Conservation (phyloP, 2,329 filamentous ascomycete species). For the Lizonia empirigonia region DNA sequence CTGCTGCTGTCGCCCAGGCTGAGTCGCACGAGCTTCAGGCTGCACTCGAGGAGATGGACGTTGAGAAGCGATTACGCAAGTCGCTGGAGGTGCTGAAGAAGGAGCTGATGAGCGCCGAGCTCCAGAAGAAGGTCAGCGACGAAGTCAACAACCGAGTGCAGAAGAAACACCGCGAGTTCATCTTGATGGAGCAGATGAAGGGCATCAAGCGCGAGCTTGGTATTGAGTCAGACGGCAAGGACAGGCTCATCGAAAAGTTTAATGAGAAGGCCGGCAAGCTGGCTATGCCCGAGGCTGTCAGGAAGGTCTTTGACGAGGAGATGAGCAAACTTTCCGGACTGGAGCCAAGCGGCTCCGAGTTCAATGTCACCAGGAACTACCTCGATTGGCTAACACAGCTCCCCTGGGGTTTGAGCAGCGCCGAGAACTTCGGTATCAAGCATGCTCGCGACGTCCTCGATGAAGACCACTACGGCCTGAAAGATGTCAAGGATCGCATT, state of each 20-base stretch:
- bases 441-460: slow-evolving; percentile 90
- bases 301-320: slow-evolving; percentile 98
- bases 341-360: slow-evolving; percentile 94
- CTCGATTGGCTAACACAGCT: slow-evolving; percentile 98
- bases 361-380: slow-evolving; percentile 98
- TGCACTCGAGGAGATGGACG: slow-evolving; percentile 83
- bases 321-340: slow-evolving; percentile 95
- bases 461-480: slow-evolving; percentile 94
- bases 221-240: slow-evolving; percentile 96
- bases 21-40: slow-evolving; percentile 91
- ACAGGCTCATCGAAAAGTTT: slow-evolving; percentile 97
- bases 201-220: slow-evolving; percentile 94
- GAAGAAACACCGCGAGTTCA: slow-evolving; percentile 96
- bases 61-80: slow-evolving; percentile 91
- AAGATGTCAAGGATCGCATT: slow-evolving; percentile 98
- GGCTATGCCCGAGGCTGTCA: slow-evolving; percentile 94
- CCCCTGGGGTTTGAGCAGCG: slow-evolving; percentile 92
- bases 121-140: slow-evolving; percentile 96
- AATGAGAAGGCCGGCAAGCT: slow-evolving; percentile 92
- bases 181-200: slow-evolving; percentile 99
- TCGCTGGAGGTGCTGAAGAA: slow-evolving; percentile 93
- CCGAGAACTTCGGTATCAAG: slow-evolving; percentile 94
- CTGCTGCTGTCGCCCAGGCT: slow-evolving; percentile 85
- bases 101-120: slow-evolving; percentile 95
- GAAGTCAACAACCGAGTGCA: slow-evolving; percentile 98